Conservation (phyloP, 2,329 filamentous ascomycete genomes). For the Knoxdaviesia capensis region DNA sequence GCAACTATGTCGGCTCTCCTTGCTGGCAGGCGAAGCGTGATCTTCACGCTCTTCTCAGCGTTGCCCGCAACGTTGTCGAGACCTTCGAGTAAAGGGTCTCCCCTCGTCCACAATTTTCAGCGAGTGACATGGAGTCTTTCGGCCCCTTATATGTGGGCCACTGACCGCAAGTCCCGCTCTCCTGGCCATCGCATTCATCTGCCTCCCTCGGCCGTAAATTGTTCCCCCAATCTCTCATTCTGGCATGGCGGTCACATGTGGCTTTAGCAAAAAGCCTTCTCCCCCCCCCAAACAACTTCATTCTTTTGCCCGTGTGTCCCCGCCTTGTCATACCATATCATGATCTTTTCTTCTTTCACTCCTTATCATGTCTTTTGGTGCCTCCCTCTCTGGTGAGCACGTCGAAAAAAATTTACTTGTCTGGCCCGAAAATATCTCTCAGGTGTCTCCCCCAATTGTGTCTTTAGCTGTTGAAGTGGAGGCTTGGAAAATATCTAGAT, state of each 20-base stretch:
- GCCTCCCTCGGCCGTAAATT: too few species aligned
- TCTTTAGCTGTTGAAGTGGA: background rate
- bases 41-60: constrained; percentile 13
- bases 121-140: too few species aligned
- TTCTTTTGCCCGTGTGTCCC: background rate
- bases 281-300: too few species aligned
- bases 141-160: too few species aligned
- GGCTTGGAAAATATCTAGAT: background rate
- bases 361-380: background rate
- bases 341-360: background rate
- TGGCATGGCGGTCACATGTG: too few species aligned
- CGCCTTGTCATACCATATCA: background rate
- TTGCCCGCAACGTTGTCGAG: constrained; percentile 8
- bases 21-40: constrained; percentile 15
- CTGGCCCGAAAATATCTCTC: background rate
- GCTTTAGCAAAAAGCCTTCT: too few species aligned
- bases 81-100: background rate
- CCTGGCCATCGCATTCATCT: too few species aligned
- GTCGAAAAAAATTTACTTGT: background rate
- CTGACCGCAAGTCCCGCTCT: too few species aligned
- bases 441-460: background rate
- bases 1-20: too few species aligned
- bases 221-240: too few species aligned
- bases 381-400: background rate
- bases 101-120: too few species aligned